Evolutionary conservation across 2,329 filamentous ascomycete genomes (phyloP).

Genomic region (Ophiostoma fasciatum): DNA sequence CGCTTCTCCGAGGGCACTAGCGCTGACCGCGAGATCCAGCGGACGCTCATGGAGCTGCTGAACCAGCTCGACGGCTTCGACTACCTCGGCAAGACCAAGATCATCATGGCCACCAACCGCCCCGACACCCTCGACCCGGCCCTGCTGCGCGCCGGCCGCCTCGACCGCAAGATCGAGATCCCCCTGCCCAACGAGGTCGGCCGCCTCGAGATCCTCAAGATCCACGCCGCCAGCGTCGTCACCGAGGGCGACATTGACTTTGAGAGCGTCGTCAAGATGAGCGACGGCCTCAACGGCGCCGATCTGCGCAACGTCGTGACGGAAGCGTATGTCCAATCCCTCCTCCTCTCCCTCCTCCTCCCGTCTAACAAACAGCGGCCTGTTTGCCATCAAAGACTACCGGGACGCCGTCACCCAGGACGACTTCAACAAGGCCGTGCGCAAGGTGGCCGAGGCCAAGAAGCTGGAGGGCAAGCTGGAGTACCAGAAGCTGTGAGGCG

Average conservation of each 20-base stretch:
- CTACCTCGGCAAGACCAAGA: slow-evolving; percentile 98
- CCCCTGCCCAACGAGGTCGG: slow-evolving; percentile 94
- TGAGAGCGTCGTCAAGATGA: slow-evolving; percentile 99
- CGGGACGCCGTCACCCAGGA: slow-evolving; percentile 93
- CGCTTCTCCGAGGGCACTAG: slow-evolving; percentile 96
- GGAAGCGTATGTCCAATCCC: slow-evolving; percentile 61
- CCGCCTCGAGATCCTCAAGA: slow-evolving; percentile 93
- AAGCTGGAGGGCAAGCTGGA: slow-evolving; percentile 97
- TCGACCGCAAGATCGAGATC: slow-evolving; percentile 97
- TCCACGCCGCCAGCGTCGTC: slow-evolving; percentile 74
- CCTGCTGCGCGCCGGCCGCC: slow-evolving; percentile 75
- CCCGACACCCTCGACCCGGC: slow-evolving; percentile 93
- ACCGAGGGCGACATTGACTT: slow-evolving; percentile 95
- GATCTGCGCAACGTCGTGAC: slow-evolving; percentile 97
- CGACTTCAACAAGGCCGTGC: slow-evolving; percentile 97
- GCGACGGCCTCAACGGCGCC: slow-evolving; percentile 90
- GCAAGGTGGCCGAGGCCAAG: slow-evolving; percentile 95
- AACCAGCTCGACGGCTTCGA: slow-evolving; percentile 99
- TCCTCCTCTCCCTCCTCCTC: neutral
- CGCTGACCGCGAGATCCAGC: slow-evolving; percentile 94
- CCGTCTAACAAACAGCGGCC: slow-evolving; percentile 42
- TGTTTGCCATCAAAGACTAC: slow-evolving; percentile 98
- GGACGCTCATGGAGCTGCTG: slow-evolving; percentile 94
- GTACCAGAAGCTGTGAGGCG: slow-evolving; percentile 73
- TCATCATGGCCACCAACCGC: slow-evolving; percentile 99